Base-by-base conservation (phyloP, 495 filamentous ascomycete genomes). In the Aspergillus avenaceus region DNA sequence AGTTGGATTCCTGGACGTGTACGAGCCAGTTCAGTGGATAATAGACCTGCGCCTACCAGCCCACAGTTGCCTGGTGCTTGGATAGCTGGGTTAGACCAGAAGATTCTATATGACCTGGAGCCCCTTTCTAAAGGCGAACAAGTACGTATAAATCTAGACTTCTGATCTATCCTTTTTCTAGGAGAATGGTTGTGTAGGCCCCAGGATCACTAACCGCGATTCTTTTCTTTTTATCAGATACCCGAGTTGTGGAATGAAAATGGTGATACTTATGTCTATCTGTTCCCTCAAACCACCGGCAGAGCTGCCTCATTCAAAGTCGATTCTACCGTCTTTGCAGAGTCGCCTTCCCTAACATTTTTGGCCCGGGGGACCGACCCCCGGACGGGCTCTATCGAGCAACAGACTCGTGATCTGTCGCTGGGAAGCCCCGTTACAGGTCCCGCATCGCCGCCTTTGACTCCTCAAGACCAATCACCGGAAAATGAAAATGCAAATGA, bases 221-320 rank as follows among this genome's bases (percentile, higher is more conserved):
- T 11, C 19, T 36, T 11, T 21, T 21, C 45, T 25, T 11, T 14
- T 36, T 11, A 24, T 21, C 45, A 92, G 86, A 79, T 95, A 9
- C 75, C 83, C 0, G 95, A 97, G 68, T 66, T 98, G 24, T 97
- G 95, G 95, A 85, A 91, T 55, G 86, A 93, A 28, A 61, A 75
- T 34, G 90, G 87, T 16, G 86, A 92, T 61, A 86, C 89, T n/a
- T 82, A 82, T 46, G 79, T 98, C 22, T 95, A 93, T 59, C 71
- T 97, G 7, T 87, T 88, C 58, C 81, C 90, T 2, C 80, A 80
- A 34, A 81, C 73, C 27, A 79, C 77, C 43, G 79, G 82, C 38
- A 77, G 76, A 41, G 77, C 85, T 0, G 76, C 93, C 8, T 95
- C 87, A 8, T 95, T 96, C 67, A 87, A 81, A 56, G 72, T 95